Base-by-base conservation (phyloP, 306 rosid genomes). In the Notholithocarpus densiflorus region DNA sequence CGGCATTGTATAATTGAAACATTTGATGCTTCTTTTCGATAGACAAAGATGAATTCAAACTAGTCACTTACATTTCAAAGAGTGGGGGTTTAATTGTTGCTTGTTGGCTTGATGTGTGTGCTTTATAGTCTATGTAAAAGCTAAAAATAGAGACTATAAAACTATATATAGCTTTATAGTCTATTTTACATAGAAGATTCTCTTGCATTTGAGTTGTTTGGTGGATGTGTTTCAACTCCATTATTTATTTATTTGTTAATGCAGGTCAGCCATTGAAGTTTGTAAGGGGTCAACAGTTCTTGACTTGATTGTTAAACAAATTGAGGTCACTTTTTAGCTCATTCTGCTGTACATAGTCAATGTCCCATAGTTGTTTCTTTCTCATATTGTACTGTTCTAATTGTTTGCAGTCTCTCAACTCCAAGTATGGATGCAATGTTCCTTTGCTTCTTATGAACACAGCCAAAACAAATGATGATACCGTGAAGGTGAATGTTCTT, bases 371-470 rank as follows among this genome's bases (percentile, higher is more conserved):
- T 23, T 65, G 12, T 72, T 59, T 31, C 65, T 64, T 73, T 84
- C 27, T 75, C 43, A 54, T 76, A 23, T 72, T 48, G 59, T 51
- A 43, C 70, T 68, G 4, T 75, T 83, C 78, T 2, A 23, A 70
- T 82, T 84, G 7, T 64, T 62, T 87, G 77, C 74, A 92, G 97
- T 76, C 80, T 61, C 88, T 90, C 62, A 82, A 88, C 76, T 77
- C 85, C 68, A 83, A 86, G 85, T 92, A 84, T 72, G 87, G 88
- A 55, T 83, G 88, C 87, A 85, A 66, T 18, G 86, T 90, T 80
- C 97, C 96, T 18, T 74, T 92, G 86, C 71, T 89, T 75, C 83
- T 90, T 78, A 71, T 89, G 75, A 79, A 89, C 83, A 51, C 89
- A 65, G 73, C 60, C 56, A 85, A 80, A 51, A 84, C 88, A 62